Percentiles rank a stretch among this genome's conserved stretches.
Evolutionary conservation across 1,139 yeast species (phyloP).

Genomic region (Debaryomyces fabryi): DNA sequence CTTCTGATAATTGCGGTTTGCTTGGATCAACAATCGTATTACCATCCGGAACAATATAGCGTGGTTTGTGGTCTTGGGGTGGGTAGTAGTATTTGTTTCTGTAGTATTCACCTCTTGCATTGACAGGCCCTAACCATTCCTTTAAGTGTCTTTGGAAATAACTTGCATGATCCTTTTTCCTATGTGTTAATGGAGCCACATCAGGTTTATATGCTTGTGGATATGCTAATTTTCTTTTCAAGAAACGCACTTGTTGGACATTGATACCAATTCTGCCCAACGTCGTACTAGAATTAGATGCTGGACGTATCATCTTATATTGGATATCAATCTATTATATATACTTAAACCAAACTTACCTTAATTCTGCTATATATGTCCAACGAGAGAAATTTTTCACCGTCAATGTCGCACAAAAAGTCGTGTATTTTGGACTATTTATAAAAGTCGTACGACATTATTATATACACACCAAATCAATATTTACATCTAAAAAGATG

Average conservation of each 20-base stretch:
- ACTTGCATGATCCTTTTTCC: conserved; percentile 36
- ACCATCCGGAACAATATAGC: conserved; percentile 68
- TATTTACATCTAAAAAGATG: conserved; percentile 1
- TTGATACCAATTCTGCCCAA: conserved; percentile 7
- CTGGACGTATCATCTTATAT: conserved; percentile 6
- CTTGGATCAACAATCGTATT: conserved; percentile 32
- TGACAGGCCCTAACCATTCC: conserved; percentile 78
- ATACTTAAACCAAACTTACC: not conserved
- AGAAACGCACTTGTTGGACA: conserved; percentile 23
- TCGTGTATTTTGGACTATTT: not conserved
- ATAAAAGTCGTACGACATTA: not conserved
- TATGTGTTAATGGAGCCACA: conserved; percentile 27
- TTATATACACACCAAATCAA: conserved; percentile 3
- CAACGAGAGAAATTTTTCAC: conserved; percentile 8
- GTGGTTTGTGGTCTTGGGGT: conserved; percentile 72
- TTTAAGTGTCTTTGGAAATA: conserved; percentile 41
- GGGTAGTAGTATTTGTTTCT: conserved; percentile 77
- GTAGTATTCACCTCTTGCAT: conserved; percentile 79
- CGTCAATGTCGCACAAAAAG: not conserved
- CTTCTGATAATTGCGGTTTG: conserved; percentile 12
- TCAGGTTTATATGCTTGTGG: conserved; percentile 30
- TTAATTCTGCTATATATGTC: not conserved
- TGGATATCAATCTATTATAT: not conserved
- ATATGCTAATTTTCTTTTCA: conserved; percentile 31
- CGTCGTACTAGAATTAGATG: conserved; percentile 1